These are phyloP conservation scores for Talaromyces sp. DNA, from an alignment of 2,329 filamentous ascomycete species.

Conservation along the genomic window DNA sequence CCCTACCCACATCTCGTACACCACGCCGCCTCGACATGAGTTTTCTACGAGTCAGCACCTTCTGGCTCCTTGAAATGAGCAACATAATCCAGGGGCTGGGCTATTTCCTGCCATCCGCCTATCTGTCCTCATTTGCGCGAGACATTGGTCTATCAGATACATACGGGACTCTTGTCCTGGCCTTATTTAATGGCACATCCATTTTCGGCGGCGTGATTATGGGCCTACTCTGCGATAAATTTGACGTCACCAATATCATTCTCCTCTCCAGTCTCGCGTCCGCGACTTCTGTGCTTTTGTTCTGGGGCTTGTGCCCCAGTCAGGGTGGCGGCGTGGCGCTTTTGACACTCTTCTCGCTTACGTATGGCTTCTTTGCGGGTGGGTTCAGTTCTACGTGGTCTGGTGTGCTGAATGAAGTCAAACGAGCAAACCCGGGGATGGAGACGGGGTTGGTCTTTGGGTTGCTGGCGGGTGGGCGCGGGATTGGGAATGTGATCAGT, in stretches of 20 bases:
- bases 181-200: constrained; percentile 23
- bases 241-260: constrained; percentile 30
- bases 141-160: constrained; percentile 25
- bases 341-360: constrained; percentile 57
- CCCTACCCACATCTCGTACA: constrained; percentile 22
- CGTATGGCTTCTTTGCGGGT: constrained; percentile 64
- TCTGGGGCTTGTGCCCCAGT: constrained; percentile 56
- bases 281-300: constrained; percentile 53
- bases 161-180: constrained; percentile 26
- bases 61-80: constrained; percentile 47
- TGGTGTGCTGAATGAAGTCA: constrained; percentile 38
- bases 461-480: constrained; percentile 9
- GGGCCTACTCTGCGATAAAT: constrained; percentile 31
- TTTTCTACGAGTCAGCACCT: constrained; percentile 36
- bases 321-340: constrained; percentile 35
- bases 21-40: constrained; percentile 29
- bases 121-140: constrained; percentile 38
- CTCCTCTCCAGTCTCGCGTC: constrained; percentile 55
- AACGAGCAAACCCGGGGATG: neutral
- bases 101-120: constrained; percentile 37
- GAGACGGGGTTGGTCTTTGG: constrained; percentile 16
- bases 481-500: constrained; percentile 16
- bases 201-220: constrained; percentile 33
- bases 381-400: constrained; percentile 62
- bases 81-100: constrained; percentile 38